A percentile compares a stretch with the other conserved stretches of the same genome.
Conservation (phyloP, 2,329 filamentous ascomycete species). For the Hypoxylon sp. region DNA sequence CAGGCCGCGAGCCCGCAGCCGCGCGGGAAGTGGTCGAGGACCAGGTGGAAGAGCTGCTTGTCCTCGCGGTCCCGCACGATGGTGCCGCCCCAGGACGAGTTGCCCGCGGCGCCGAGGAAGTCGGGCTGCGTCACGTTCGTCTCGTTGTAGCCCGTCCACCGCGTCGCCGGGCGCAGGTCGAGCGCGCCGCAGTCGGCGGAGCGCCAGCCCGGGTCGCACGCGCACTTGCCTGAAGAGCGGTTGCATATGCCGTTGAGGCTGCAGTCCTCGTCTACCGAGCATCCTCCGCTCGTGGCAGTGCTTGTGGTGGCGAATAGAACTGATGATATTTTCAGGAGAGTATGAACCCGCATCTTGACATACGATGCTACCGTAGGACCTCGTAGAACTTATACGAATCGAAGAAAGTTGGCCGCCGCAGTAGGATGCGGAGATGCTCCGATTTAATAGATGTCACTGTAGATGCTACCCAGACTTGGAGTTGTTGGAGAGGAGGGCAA, state of each 20-base stretch:
- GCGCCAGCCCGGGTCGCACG: constrained; percentile 54
- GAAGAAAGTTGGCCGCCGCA: background rate
- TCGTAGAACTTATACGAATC: background rate
- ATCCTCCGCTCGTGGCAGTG: constrained; percentile 10
- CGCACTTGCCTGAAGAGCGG: constrained; percentile 35
- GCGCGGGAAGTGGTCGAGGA: constrained; percentile 54
- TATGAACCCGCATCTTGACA: constrained; percentile 3
- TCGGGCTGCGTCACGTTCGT: constrained; percentile 46
- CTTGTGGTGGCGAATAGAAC: background rate
- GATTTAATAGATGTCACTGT: constrained; percentile 3
- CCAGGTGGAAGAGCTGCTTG: constrained; percentile 52
- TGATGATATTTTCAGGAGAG: background rate
- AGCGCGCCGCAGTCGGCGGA: constrained; percentile 54
- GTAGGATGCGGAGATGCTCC: background rate
- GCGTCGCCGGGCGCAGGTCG: constrained; percentile 52
- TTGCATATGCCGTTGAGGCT: constrained; percentile 50
- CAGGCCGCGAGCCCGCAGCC: constrained; percentile 58
- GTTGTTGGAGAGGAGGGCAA: background rate
- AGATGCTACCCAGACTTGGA: background rate
- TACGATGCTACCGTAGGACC: too few relatives aligned
- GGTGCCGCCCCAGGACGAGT: constrained; percentile 58
- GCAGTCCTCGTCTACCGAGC: constrained; percentile 45
- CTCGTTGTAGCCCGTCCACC: constrained; percentile 55
- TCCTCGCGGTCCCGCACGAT: constrained; percentile 54
- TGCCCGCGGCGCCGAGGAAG: constrained; percentile 42